Evolutionary conservation across 2,329 filamentous ascomycete species (phyloP).

Genomic region (Penicillium sp.): DNA sequence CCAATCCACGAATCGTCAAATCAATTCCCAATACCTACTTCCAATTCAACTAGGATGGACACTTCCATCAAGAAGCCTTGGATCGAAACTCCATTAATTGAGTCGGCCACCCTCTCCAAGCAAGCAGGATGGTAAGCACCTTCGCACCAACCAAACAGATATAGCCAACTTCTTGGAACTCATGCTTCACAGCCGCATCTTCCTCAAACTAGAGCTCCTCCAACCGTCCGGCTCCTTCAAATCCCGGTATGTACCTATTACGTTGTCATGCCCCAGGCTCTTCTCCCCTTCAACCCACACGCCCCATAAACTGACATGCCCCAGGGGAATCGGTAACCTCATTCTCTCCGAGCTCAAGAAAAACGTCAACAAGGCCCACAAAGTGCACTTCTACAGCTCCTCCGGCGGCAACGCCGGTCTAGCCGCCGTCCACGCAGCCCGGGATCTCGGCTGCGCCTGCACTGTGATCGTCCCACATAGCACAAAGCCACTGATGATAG

Average conservation of each 20-base stretch:
- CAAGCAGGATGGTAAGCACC: slow-evolving; percentile 40
- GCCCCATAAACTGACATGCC: background rate
- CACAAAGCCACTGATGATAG: slow-evolving; percentile 67
- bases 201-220: slow-evolving; percentile 78
- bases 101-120: slow-evolving; percentile 40
- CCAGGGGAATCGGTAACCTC: slow-evolving; percentile 42
- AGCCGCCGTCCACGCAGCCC: slow-evolving; percentile 71
- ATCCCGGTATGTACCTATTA: slow-evolving; percentile 52
- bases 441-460: slow-evolving; percentile 61
- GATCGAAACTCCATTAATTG: slow-evolving; percentile 44
- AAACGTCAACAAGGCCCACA: slow-evolving; percentile 31
- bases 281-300: background rate
- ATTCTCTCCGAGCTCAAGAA: slow-evolving; percentile 32
- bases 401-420: slow-evolving; percentile 82
- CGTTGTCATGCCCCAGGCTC: background rate
- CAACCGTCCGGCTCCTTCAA: slow-evolving; percentile 85
- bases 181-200: slow-evolving; percentile 61
- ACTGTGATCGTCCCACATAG: slow-evolving; percentile 71
- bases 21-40: background rate
- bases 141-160: too few species aligned
- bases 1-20: background rate
- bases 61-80: slow-evolving; percentile 32
- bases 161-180: background rate
- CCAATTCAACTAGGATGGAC: background rate
- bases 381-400: slow-evolving; percentile 72